A percentile compares a stretch with the other conserved stretches of the same genome.
phyloP scores from a whole-genome alignment of 176 grass and related monocot species.

The Ensete ventricosum region DNA sequence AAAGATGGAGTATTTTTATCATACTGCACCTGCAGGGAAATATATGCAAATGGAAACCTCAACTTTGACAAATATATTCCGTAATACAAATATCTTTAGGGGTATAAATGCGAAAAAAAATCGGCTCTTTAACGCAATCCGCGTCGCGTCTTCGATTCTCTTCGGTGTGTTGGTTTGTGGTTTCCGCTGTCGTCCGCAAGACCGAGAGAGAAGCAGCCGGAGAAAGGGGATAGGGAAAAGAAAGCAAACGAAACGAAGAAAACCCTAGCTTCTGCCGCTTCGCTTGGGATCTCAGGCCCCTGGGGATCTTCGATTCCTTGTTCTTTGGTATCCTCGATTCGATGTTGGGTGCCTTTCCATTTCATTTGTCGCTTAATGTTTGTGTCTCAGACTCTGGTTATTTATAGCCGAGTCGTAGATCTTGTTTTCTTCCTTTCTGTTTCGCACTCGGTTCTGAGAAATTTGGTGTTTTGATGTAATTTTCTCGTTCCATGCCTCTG shows the following conservation, averaged over 20 bases:
- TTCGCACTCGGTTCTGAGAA: neutral
- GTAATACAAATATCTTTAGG: neutral
- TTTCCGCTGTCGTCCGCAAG: neutral
- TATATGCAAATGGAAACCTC: too few species aligned
- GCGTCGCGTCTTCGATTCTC: neutral
- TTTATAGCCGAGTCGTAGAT: neutral
- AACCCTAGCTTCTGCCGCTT: neutral
- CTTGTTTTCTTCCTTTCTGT: neutral
- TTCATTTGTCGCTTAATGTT: neutral
- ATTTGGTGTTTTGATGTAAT: neutral
- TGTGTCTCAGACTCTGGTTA: neutral
- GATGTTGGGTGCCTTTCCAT: neutral
- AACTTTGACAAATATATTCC: neutral
- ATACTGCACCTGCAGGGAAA: too few species aligned
- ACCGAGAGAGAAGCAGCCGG: neutral
- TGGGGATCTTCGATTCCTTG: conserved; percentile 5
- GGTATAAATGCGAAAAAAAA: neutral
- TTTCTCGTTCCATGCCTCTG: neutral
- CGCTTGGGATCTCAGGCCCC: neutral
- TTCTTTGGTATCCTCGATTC: conserved; percentile 14
- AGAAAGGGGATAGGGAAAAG: neutral
- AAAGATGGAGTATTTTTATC: too few species aligned
- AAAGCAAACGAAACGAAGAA: neutral
- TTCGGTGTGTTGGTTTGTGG: neutral
- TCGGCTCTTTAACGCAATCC: too few species aligned